phyloP scores from a whole-genome alignment of 805 yeast genomes.

The Ogataea neopini region DNA sequence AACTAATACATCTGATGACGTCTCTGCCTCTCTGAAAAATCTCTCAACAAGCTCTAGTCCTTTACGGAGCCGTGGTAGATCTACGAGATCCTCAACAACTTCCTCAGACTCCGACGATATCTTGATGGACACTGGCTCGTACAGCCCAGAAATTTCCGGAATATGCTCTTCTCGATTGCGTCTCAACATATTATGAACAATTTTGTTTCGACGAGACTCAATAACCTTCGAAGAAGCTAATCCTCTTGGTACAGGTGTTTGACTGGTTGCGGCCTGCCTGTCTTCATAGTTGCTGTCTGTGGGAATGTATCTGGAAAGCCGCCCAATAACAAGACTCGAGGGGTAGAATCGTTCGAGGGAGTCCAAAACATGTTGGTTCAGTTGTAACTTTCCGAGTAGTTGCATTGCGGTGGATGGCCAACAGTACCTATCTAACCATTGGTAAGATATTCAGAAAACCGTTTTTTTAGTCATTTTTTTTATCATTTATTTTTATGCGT shows the following conservation, averaged over 20 bases:
- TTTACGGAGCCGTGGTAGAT: constrained; percentile 9
- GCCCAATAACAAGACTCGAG: background rate
- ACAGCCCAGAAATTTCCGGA: background rate
- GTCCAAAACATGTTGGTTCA: background rate
- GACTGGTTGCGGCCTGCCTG: background rate
- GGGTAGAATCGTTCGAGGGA: background rate
- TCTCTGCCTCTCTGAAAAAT: constrained; percentile 21
- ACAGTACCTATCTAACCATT: too few species aligned
- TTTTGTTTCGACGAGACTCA: constrained; percentile 10
- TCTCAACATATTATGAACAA: background rate
- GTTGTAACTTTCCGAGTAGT: background rate
- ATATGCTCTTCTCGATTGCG: too few species aligned
- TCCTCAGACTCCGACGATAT: constrained; percentile 8
- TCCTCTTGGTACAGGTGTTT: background rate
- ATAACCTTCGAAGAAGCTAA: constrained; percentile 8
- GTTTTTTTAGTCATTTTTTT: background rate
- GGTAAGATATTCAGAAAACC: too few species aligned
- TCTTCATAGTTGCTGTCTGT: background rate
- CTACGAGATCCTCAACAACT: constrained; percentile 4
- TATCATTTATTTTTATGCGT: background rate
- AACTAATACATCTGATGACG: constrained; percentile 8
- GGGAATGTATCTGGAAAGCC: background rate
- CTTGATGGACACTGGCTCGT: background rate
- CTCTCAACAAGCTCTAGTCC: constrained; percentile 22
- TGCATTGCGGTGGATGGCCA: too few species aligned